Base-by-base conservation (phyloP, 2,329 filamentous ascomycete species). In the Beauveria australis region DNA sequence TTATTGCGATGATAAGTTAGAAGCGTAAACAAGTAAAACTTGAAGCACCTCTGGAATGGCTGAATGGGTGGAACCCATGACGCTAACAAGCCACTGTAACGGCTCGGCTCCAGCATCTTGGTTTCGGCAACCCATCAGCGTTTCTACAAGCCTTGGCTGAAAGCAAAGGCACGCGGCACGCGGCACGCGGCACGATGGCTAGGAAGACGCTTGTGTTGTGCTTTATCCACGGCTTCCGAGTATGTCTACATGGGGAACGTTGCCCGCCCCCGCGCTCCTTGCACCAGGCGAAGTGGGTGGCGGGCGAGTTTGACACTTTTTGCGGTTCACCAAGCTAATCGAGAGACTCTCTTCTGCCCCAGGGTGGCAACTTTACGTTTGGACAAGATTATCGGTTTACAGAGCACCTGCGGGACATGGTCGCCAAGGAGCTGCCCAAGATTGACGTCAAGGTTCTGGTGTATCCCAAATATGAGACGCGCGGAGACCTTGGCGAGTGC, bases 201-300 rank as follows among this genome's bases (percentile, higher is more conserved):
- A 89, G 88, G 79, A 92, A 90, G 76, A 94, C 89, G 62, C 75
- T 95, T 43, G 75, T 95, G 44, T 76, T 95, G 62, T 89, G 89
- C 70, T 94, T 94, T 73, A 90, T 94, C 63, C 91, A 95, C 74
- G 91, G 91, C 71, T 95, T 95, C 83, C 91, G 94, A 81, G 84
- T 86, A 69, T 47, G 67, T 22, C 22, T 18, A 1, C 24, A 28
- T 14, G 28, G 28, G 28, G 26, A 18, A 19, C 14, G 18, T 16
- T 18, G 37, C 33, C 12, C 30, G 18, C 7, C 26, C 5, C 9
- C 3, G 9, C 30, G 10, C 10, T 33, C 28, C 44, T 16, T 16
- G 10, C 26, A 18, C 16, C 18, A 3, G 12, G 24, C 22, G 33
- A 37, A 37, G 12, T 37, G 33, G 33, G 33, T 33, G 30, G 30